Conservation (phyloP, 1,139 yeast genomes). For the Debaryomycetaceae sp. region DNA sequence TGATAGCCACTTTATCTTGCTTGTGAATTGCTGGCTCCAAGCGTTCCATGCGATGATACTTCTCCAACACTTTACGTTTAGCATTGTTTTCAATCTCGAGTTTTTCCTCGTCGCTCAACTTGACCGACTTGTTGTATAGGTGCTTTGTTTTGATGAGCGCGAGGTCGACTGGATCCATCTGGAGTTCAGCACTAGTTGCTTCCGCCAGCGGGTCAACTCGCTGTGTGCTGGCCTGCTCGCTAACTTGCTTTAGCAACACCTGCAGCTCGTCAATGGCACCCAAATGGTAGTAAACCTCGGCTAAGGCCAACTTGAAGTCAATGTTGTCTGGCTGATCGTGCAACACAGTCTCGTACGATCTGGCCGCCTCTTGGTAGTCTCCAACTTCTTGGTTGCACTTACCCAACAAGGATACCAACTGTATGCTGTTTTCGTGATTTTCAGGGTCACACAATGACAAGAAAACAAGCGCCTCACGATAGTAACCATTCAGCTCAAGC, state of each 20-base stretch:
- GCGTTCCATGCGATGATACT: slow-evolving; percentile 57
- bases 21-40: slow-evolving; percentile 50
- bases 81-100: slow-evolving; percentile 56
- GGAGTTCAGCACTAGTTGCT: not conserved
- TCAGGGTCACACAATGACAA: slow-evolving; percentile 49
- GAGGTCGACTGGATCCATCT: slow-evolving; percentile 9
- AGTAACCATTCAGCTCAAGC: slow-evolving; percentile 63
- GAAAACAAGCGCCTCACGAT: slow-evolving; percentile 67
- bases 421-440: slow-evolving; percentile 30
- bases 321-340: slow-evolving; percentile 58
- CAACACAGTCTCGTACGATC: slow-evolving; percentile 55
- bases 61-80: slow-evolving; percentile 57
- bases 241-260: slow-evolving; percentile 51
- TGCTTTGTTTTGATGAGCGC: slow-evolving; percentile 25
- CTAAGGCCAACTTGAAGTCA: slow-evolving; percentile 72
- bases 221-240: slow-evolving; percentile 18
- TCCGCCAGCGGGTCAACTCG: slow-evolving; percentile 1
- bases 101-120: slow-evolving; percentile 53
- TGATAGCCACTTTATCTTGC: slow-evolving; percentile 59
- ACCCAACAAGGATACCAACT: slow-evolving; percentile 62
- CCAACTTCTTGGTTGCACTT: slow-evolving; percentile 74
- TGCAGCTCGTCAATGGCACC: slow-evolving; percentile 65
- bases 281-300: slow-evolving; percentile 74
- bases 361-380: slow-evolving; percentile 65
- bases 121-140: slow-evolving; percentile 19